Evolutionary conservation across 495 filamentous ascomycete species (phyloP), one percentile per base, ranked within the genome.

Genomic region (Lasiosphaeria hispida): DNA sequence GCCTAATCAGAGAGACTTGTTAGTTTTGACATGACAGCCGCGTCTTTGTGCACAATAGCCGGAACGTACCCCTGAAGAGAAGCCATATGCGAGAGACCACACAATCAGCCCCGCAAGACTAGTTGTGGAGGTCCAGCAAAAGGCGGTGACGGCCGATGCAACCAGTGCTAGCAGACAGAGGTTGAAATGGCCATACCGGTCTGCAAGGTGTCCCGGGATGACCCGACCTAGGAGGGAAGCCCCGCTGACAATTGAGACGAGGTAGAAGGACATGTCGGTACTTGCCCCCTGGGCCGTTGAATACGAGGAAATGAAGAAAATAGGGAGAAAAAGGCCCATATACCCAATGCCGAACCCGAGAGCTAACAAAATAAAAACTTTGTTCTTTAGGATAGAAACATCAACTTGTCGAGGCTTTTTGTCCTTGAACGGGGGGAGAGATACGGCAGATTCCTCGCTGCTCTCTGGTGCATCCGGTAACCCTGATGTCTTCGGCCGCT

Each of bases 241-340:
- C 0, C 60, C 68, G 45, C 82, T 83, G 10, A 82, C 52, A 15
- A 79, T 72, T 0, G 72, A 59, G 15, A 78, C 61, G 15, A 73
- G 72, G 49, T 83, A 78, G 48, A 83, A 87, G 3, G 78, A 68
- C 0, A 81, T 61, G n/a, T 68, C 63, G 2, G 63, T 34, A 13
- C 64, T 62, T 63, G 77, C 71, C 1, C 77, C 75, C 6, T 68
- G 59, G 0, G 48, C 43, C 13, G 74, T 57, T 1, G 75, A 79
- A 61, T 81, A 83, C 1, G 76, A 61, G 1, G 76, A 65, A 13
- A 84, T 60, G 63, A 81, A 85, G 67, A 80, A 82, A 37, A 81
- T 68, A 0, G 82, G 81, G 3, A 72, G 66, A 58, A 79, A 84
- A 36, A 83, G 58, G n/a, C 81, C 82, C 35, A 80, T 42, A 7